phyloP scores from a whole-genome alignment of 352 stramenopile genomes.

The Pythium utonaiense region DNA sequence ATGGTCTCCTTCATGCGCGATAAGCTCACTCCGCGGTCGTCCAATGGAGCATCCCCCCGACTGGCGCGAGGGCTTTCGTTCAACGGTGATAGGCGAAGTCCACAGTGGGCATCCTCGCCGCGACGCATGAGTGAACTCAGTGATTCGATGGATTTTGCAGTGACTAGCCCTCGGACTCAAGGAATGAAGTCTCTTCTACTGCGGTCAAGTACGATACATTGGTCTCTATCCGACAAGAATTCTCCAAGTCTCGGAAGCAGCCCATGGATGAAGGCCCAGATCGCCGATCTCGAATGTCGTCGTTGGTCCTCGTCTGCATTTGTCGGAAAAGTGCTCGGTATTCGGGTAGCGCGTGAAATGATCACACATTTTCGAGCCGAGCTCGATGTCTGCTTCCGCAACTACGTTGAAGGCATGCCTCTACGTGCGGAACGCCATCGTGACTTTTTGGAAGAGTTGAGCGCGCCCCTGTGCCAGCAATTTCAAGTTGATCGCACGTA shows the following conservation, averaged over 20 bases:
- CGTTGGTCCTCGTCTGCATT: slow-evolving; percentile 82
- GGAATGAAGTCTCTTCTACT: slow-evolving; percentile 26
- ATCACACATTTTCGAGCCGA: slow-evolving; percentile 78
- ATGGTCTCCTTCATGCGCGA: slow-evolving; percentile 20
- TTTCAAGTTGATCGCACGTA: slow-evolving; percentile 81
- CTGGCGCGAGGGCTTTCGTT: slow-evolving; percentile 12
- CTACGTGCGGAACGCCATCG: slow-evolving; percentile 36
- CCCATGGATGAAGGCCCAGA: slow-evolving; percentile 77
- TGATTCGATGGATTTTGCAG: slow-evolving; percentile 23
- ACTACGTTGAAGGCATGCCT: slow-evolving; percentile 26
- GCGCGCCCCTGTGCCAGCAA: slow-evolving; percentile 64
- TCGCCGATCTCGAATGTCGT: slow-evolving; percentile 83
- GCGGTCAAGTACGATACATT: slow-evolving; percentile 45
- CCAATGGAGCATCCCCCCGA: neutral
- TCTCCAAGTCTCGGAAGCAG: slow-evolving; percentile 12
- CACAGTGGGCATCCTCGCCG: slow-evolving; percentile 33
- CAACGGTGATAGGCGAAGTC: slow-evolving; percentile 1
- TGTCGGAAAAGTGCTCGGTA: slow-evolving; percentile 85
- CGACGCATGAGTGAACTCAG: slow-evolving; percentile 62
- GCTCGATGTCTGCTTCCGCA: slow-evolving; percentile 43
- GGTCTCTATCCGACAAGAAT: slow-evolving; percentile 40
- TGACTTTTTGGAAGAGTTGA: slow-evolving; percentile 72
- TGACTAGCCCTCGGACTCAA: slow-evolving; percentile 18
- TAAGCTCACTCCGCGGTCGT: slow-evolving; percentile 1
- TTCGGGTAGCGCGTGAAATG: slow-evolving; percentile 80